Percentiles rank a stretch among this genome's conserved stretches.
Evolutionary conservation across 2,329 filamentous ascomycete genomes (phyloP).

Genomic region (Nothopassalora personata): DNA sequence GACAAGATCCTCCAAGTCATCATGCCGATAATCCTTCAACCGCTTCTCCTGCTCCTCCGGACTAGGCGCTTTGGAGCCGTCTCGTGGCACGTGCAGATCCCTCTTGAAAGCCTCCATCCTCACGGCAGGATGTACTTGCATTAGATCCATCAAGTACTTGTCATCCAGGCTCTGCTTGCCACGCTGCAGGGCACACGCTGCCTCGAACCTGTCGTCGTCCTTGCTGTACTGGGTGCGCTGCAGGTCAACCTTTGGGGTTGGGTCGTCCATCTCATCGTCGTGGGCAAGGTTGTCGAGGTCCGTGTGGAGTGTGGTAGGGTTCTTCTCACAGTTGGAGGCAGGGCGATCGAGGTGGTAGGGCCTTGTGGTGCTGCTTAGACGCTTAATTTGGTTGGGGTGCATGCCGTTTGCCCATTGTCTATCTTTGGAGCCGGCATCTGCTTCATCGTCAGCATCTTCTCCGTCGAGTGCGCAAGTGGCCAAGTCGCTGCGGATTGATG

Average conservation of each 20-base stretch:
- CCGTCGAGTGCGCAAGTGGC: no score
- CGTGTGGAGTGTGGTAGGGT: no score
- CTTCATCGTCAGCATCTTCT: neutral
- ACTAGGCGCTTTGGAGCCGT: neutral
- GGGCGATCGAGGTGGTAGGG: neutral
- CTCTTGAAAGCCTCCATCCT: neutral
- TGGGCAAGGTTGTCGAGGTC: neutral
- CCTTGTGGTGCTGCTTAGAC: neutral
- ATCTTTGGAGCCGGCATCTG: no score
- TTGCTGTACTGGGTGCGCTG: neutral
- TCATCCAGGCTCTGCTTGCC: neutral
- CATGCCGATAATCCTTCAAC: neutral
- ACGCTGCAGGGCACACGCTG: neutral
- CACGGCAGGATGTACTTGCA: neutral
- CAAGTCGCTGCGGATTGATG: neutral
- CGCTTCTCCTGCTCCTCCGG: neutral
- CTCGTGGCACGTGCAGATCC: neutral
- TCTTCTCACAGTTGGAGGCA: neutral
- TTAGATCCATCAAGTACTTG: neutral
- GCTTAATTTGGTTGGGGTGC: no score
- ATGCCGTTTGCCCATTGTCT: neutral
- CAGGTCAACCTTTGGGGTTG: neutral
- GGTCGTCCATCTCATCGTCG: neutral
- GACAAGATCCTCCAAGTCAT: neutral
- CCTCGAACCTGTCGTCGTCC: neutral